phyloP scores from a whole-genome alignment of 345 rosid species.

The Toxicodendron radicans region DNA sequence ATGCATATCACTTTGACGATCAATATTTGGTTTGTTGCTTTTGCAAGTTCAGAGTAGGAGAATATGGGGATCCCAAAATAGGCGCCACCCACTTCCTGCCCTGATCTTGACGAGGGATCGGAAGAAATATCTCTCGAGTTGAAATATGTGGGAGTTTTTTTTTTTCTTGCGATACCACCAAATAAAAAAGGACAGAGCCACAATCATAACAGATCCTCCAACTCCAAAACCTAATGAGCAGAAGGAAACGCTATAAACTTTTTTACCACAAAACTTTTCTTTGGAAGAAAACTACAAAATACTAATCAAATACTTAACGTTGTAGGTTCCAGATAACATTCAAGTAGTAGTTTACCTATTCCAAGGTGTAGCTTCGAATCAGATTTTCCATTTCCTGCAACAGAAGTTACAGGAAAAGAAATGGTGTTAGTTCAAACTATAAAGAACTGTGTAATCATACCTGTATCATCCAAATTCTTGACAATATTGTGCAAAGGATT shows the following conservation, averaged over 20 bases:
- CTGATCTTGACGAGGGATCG: constrained; percentile 32
- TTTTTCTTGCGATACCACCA: constrained; percentile 18
- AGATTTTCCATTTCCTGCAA: constrained; percentile 25
- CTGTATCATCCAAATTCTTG: background rate
- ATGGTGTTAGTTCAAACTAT: background rate
- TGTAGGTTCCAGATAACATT: background rate
- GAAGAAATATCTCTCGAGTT: constrained; percentile 26
- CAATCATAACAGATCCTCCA: constrained; percentile 31
- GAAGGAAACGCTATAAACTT: background rate
- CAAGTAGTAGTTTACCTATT: constrained; percentile 33
- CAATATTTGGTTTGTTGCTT: constrained; percentile 62
- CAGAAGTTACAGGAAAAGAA: background rate
- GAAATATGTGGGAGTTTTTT: constrained; percentile 25
- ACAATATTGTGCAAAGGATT: too few species aligned
- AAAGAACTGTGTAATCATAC: too few species aligned
- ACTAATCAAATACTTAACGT: background rate
- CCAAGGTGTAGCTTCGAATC: constrained; percentile 23
- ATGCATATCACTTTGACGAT: too few species aligned
- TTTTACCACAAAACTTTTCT: background rate
- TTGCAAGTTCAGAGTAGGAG: constrained; percentile 58
- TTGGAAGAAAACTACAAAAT: background rate
- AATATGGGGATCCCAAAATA: constrained; percentile 53
- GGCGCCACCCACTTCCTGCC: constrained; percentile 32
- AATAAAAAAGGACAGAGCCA: constrained; percentile 17
- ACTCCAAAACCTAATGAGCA: constrained; percentile 37